These are phyloP conservation scores for Sporothrix brunneoviolacea DNA, from an alignment of 2,329 filamentous ascomycete genomes.

Conservation along the genomic window DNA sequence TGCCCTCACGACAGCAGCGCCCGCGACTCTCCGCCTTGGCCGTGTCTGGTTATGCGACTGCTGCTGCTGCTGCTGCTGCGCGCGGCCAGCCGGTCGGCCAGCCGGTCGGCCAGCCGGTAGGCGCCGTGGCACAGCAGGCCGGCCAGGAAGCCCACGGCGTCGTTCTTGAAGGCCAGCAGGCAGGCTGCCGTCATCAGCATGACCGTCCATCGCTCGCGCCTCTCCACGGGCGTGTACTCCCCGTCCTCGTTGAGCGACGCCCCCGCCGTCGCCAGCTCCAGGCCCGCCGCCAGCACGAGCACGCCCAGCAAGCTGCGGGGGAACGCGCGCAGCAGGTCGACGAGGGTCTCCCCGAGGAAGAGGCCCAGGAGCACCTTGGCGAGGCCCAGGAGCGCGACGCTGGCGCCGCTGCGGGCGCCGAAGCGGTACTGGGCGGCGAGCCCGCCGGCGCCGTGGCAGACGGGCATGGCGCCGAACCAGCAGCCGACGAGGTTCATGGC, in stretches of 20 bases:
- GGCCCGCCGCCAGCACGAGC: conserved; percentile 82
- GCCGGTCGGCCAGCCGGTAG: conserved; percentile 43
- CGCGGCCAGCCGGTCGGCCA: conserved; percentile 17
- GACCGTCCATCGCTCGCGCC: conserved; percentile 71
- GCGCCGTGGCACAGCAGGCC: conserved; percentile 74
- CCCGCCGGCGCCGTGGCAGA: conserved; percentile 88
- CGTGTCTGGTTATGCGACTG: too few relatives aligned
- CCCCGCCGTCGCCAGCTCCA: conserved; percentile 81
- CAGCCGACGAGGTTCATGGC: conserved; percentile 77
- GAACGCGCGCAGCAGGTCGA: conserved; percentile 63
- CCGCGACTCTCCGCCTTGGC: conserved; percentile 29
- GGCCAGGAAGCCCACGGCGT: conserved; percentile 77
- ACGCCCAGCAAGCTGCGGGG: conserved; percentile 73
- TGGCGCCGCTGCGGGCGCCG: conserved; percentile 80
- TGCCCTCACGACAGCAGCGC: conserved; percentile 22
- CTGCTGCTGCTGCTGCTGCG: background rate
- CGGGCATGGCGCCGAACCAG: conserved; percentile 93
- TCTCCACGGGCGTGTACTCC: conserved; percentile 61
- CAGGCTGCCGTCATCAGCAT: conserved; percentile 84
- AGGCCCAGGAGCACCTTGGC: conserved; percentile 72
- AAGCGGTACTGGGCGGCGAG: conserved; percentile 88
- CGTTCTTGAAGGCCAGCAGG: conserved; percentile 81
- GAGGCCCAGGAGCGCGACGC: conserved; percentile 69
- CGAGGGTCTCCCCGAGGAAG: conserved; percentile 65
- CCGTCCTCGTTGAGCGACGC: conserved; percentile 72